Percentiles rank a stretch among this genome's conserved stretches.
Conservation (phyloP, 1,284 basidiomycete genomes). For the Irpex lacteus region DNA sequence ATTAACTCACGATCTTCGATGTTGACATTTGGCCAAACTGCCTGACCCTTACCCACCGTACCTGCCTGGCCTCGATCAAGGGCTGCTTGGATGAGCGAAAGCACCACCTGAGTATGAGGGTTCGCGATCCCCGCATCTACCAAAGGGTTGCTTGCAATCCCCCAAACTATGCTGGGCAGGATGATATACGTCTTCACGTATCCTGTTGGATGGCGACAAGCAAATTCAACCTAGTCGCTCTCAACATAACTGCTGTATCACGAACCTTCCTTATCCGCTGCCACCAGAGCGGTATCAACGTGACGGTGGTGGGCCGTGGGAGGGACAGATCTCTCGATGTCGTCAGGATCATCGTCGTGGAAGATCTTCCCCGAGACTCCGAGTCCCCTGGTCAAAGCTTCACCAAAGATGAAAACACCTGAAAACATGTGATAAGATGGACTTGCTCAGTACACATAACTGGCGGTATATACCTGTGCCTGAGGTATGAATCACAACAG, state of each 20-base stretch:
- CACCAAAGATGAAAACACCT: constrained; percentile 31
- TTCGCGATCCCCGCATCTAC: constrained; percentile 36
- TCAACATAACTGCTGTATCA: too few relatives aligned
- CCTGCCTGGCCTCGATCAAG: constrained; percentile 31
- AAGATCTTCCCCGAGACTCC: constrained; percentile 36
- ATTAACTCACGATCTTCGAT: constrained; percentile 25
- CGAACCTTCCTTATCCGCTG: constrained; percentile 28
- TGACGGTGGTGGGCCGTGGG: constrained; percentile 25
- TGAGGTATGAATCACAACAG: constrained; percentile 53
- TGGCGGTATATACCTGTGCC: constrained; percentile 14
- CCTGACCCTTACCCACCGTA: constrained; percentile 26
- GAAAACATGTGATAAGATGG: constrained; percentile 17
- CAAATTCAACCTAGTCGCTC: too few relatives aligned
- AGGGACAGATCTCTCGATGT: constrained; percentile 25
- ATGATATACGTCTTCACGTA: constrained; percentile 36
- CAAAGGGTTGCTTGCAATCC: constrained; percentile 30
- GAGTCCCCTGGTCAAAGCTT: too few relatives aligned
- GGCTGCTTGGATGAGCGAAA: constrained; percentile 23
- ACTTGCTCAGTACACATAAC: background rate
- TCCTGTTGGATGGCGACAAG: constrained; percentile 20
- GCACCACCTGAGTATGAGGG: constrained; percentile 31
- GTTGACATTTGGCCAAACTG: constrained; percentile 27
- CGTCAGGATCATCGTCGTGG: constrained; percentile 25
- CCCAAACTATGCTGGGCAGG: constrained; percentile 36
- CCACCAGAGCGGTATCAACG: constrained; percentile 20